A percentile compares a stretch with the other conserved stretches of the same genome.
These are phyloP conservation scores for Actinomortierella wolfii DNA, from an alignment of 371 early-diverging fungal genomes.

Conservation along the genomic window DNA sequence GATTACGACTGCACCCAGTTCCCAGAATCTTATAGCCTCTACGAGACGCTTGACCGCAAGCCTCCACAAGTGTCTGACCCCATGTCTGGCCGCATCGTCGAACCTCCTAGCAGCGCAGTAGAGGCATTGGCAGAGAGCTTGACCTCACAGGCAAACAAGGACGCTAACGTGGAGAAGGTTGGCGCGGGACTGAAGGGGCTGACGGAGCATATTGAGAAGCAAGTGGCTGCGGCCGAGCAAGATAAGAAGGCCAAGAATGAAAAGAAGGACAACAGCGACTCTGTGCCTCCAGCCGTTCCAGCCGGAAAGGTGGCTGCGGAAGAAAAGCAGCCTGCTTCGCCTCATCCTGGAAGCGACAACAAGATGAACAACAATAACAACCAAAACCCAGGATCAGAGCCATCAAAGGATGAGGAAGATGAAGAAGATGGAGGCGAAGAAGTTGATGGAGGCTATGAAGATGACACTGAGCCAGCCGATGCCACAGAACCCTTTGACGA, in stretches of 20 bases:
- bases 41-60: not conserved
- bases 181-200: not conserved
- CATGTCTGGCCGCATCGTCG: conserved; percentile 11
- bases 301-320: too few species aligned
- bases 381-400: not conserved
- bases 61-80: not conserved
- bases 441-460: not conserved
- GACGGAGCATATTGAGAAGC: not conserved
- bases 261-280: too few species aligned
- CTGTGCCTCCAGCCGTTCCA: too few species aligned
- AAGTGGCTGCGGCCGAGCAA: not conserved
- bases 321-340: not conserved
- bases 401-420: conserved; percentile 6
- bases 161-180: not conserved
- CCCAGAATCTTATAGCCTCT: conserved; percentile 12
- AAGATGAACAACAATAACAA: too few species aligned
- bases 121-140: conserved; percentile 1
- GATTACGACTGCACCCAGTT: conserved; percentile 69
- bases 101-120: not conserved
- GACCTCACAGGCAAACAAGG: too few species aligned
- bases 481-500: conserved; percentile 11
- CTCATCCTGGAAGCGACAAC: conserved; percentile 5
- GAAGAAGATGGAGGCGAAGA: conserved; percentile 4
- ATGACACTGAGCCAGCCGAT: conserved; percentile 5
- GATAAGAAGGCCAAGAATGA: not conserved